Evolutionary conservation across 345 rosid genomes (phyloP).

Genomic region (Melaleuca alternifolia): DNA sequence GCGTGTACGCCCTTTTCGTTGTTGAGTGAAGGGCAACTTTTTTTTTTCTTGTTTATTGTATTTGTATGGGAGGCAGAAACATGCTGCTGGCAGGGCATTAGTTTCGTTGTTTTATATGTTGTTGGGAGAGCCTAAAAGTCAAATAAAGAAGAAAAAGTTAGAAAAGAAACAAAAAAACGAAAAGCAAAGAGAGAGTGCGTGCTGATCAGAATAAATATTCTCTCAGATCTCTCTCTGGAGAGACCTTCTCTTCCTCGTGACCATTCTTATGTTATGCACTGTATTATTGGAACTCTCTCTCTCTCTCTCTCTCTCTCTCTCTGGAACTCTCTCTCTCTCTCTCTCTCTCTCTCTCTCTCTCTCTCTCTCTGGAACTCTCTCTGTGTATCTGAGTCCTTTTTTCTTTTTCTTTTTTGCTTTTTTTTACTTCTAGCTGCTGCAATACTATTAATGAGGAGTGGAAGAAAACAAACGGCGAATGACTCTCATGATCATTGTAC

Average conservation of each 20-base stretch:
- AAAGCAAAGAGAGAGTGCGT: not conserved
- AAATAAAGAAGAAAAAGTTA: not conserved
- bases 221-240: slow-evolving; percentile 18
- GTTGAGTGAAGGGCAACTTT: not conserved
- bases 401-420: not conserved
- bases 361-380: not conserved
- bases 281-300: not conserved
- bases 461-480: not conserved
- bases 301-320: not conserved
- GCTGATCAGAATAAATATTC: slow-evolving; percentile 20
- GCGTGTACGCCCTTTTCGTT: not conserved
- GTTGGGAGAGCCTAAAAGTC: slow-evolving; percentile 13
- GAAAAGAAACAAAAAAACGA: not conserved
- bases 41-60: not conserved
- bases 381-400: not conserved
- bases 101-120: slow-evolving; percentile 42
- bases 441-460: not conserved
- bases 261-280: slow-evolving; percentile 6
- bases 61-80: slow-evolving; percentile 12
- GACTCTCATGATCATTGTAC: not conserved
- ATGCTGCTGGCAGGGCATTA: slow-evolving; percentile 22
- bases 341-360: not conserved
- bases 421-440: not conserved
- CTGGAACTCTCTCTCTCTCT: not conserved
- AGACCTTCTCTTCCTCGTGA: slow-evolving; percentile 20